A percentile compares a stretch with the other conserved stretches of the same genome.
Evolutionary conservation across 108 stramenopile species (phyloP).

Genomic region (Nannochloropsis gaditana): DNA sequence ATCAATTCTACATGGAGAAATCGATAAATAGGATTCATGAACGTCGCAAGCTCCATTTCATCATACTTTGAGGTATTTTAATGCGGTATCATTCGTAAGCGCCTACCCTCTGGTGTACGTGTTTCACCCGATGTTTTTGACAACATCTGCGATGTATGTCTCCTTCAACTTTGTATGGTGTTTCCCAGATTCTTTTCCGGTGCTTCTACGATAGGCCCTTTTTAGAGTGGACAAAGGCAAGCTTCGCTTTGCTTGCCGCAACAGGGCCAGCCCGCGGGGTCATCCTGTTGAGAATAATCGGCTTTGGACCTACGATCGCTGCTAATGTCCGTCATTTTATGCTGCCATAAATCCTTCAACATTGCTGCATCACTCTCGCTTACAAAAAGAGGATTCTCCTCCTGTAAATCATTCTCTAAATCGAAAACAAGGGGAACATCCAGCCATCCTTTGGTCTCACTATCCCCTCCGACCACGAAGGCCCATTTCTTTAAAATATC

Average conservation of each 20-base stretch:
- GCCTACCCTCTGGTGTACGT: no score
- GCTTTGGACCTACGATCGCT: background rate
- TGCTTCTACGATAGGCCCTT: no score
- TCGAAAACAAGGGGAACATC: constrained; percentile 6
- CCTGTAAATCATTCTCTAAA: constrained; percentile 7
- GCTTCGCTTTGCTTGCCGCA: background rate
- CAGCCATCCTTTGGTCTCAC: background rate
- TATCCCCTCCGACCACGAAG: background rate
- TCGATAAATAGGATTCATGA: no score
- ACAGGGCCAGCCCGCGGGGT: constrained; percentile 9
- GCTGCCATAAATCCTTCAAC: background rate
- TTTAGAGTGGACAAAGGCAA: background rate
- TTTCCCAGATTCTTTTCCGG: no score
- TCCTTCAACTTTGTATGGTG: no score
- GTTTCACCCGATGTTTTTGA: no score
- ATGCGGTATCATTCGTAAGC: no score
- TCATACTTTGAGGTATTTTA: no score
- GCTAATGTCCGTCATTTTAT: background rate
- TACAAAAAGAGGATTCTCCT: background rate
- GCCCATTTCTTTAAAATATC: background rate
- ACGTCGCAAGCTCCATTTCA: no score
- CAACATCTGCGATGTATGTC: no score
- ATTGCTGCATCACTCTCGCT: background rate
- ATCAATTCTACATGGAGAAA: no score
- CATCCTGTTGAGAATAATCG: background rate